Base-by-base conservation (phyloP, 2,329 filamentous ascomycete species). In the Cordyceps farinosa region DNA sequence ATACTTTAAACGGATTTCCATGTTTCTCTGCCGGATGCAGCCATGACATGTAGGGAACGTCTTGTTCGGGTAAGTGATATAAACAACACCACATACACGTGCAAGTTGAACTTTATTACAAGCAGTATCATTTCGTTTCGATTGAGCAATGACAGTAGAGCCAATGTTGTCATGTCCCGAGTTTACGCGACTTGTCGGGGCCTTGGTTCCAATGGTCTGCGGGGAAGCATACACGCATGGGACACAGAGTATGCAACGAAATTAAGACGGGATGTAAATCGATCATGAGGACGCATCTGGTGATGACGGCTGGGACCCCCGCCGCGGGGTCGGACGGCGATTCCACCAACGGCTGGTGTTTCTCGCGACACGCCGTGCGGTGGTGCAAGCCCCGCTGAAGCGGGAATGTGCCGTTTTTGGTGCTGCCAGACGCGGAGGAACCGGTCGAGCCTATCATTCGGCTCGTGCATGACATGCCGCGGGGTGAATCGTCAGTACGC, bases 211-310 rank as follows among this genome's bases (percentile, higher is more conserved):
- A 36, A 47, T 45, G 6, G 42, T 17, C 42, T 29, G 44, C 6
- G 30, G 30, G 32, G 17, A 53, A 45, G 29, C 3, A n/a, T 8
- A 34, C 40, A 45, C 11, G 42, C 9, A 38, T 11, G 53, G 40
- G 11, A 10, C 13, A 45, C 17, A 11, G 27, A 27, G 17, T 17
- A 38, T 29, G 44, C 30, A 38, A 58, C 30, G n/a, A 58, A 48
- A 48, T 36, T 13, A 58, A 58, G 30, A 57, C 40, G 30, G 22
- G 54, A 36, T 22, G 22, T 15, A 10, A 58, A 48, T 36, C 15
- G 55, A 58, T 58, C 42, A 58, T 38, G 42, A 47, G 55, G 55
- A 27, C 44, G 44, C 55, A 58, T 58, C 55, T 58, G 42, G 55
- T 48, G 55, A 58, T 47, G 17, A 29, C 32, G 53, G 44, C 30